Evolutionary conservation across 2,329 filamentous ascomycete genomes (phyloP).

Genomic region (Camillea tinctor): DNA sequence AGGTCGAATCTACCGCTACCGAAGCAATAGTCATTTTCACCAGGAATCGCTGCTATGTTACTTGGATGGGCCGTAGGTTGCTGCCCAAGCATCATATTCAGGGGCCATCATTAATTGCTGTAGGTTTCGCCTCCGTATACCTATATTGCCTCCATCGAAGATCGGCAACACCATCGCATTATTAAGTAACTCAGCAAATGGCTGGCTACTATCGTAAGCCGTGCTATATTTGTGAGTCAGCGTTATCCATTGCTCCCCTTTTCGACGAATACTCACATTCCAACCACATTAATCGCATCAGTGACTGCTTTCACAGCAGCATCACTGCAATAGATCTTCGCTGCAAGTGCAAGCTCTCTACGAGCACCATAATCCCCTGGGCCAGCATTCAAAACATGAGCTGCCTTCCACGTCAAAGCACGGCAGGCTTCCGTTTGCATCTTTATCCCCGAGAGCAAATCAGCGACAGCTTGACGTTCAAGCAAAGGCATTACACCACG

Average conservation of each 20-base stretch:
- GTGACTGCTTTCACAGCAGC: conserved; percentile 45
- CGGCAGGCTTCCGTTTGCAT: conserved; percentile 50
- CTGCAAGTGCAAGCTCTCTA: conserved; percentile 46
- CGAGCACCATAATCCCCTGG: conserved; percentile 38
- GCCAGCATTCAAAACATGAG: conserved; percentile 42
- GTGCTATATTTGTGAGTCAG: conserved; percentile 24
- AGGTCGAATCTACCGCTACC: no score
- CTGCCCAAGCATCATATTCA: conserved; percentile 46
- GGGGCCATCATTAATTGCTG: conserved; percentile 43
- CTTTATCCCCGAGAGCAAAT: conserved; percentile 52
- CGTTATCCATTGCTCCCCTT: no score
- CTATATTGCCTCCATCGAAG: conserved; percentile 56
- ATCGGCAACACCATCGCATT: conserved; percentile 46
- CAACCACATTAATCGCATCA: conserved; percentile 52
- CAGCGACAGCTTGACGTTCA: conserved; percentile 49
- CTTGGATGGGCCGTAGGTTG: conserved; percentile 26
- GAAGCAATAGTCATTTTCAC: no score
- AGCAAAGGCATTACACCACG: conserved; percentile 45
- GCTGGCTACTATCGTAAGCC: conserved; percentile 41
- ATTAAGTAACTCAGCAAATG: conserved; percentile 44
- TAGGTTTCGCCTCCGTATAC: conserved; percentile 48
- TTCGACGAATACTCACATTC: conserved; percentile 37
- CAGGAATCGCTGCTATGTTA: no score
- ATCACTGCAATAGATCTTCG: conserved; percentile 53
- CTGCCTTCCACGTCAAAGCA: conserved; percentile 52